A percentile compares a stretch with the other conserved stretches of the same genome.
These are phyloP conservation scores for Alternaria infectoria DNA, from an alignment of 2,329 filamentous ascomycete genomes.

Conservation along the genomic window DNA sequence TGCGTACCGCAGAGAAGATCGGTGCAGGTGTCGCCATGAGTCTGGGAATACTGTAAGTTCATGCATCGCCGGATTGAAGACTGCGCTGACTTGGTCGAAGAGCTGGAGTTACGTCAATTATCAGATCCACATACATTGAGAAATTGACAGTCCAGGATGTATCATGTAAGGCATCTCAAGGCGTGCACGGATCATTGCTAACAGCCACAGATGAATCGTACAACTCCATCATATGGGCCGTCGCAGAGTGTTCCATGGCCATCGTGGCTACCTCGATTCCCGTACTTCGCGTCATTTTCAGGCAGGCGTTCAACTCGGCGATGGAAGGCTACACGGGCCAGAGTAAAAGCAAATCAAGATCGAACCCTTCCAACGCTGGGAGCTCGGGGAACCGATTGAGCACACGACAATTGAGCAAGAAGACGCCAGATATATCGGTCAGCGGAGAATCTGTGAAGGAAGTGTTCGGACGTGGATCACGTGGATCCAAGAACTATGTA, in stretches of 20 bases:
- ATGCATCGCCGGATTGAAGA: background rate
- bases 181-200: background rate
- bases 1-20: conserved; percentile 17
- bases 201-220: conserved; percentile 12
- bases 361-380: conserved; percentile 2
- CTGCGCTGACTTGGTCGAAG: conserved; percentile 4
- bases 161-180: conserved; percentile 13
- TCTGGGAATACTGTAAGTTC: conserved; percentile 15
- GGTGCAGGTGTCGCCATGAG: conserved; percentile 18
- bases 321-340: conserved; percentile 8
- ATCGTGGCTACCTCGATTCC: conserved; percentile 19
- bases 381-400: conserved; percentile 4
- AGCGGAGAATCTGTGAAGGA: conserved; percentile 1
- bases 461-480: conserved; percentile 1
- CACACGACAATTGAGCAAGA: conserved; percentile 1
- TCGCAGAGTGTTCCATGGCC: conserved; percentile 17
- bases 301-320: conserved; percentile 13
- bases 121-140: conserved; percentile 13
- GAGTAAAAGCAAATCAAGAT: conserved; percentile 1
- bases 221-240: conserved; percentile 16
- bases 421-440: background rate
- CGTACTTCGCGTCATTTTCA: conserved; percentile 17
- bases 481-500: conserved; percentile 1
- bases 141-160: conserved; percentile 11
- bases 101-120: conserved; percentile 12